Percentiles rank a stretch among this genome's conserved stretches.
These are phyloP conservation scores for Letharia lupina DNA, from an alignment of 495 filamentous ascomycete species.

Conservation along the genomic window DNA sequence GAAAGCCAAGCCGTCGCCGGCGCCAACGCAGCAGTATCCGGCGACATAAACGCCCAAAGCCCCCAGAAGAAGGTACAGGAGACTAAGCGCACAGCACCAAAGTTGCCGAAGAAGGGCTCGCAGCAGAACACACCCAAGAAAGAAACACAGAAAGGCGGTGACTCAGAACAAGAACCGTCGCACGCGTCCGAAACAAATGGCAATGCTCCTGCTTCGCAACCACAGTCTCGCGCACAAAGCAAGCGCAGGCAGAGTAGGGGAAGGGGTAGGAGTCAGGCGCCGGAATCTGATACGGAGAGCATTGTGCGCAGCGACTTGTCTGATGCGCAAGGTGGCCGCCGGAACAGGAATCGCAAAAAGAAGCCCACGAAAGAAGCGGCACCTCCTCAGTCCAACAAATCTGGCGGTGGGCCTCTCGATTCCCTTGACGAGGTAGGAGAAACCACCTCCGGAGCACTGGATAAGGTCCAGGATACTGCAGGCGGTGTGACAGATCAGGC, in stretches of 20 bases:
- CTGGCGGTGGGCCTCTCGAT: constrained; percentile 39
- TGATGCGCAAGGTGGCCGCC: constrained; percentile 17
- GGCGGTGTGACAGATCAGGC: constrained; percentile 48
- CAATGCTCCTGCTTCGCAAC: constrained; percentile 8
- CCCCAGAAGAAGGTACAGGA: constrained; percentile 25
- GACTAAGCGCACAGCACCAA: constrained; percentile 24
- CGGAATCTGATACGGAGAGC: constrained; percentile 23
- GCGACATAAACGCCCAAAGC: constrained; percentile 19
- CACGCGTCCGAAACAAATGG: constrained; percentile 1
- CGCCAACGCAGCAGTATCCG: constrained; percentile 24
- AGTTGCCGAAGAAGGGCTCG: constrained; percentile 22
- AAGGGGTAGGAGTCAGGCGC: constrained; percentile 21
- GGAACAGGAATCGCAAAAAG: constrained; percentile 33
- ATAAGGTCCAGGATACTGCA: constrained; percentile 56
- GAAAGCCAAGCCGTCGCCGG: constrained; percentile 25
- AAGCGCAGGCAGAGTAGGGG: constrained; percentile 23
- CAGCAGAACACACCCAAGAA: constrained; percentile 21
- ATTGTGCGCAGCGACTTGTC: constrained; percentile 20
- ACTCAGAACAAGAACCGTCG: constrained; percentile 11
- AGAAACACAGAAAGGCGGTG: constrained; percentile 16
- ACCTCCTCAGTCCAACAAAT: constrained; percentile 30
- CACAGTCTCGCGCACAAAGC: constrained; percentile 11
- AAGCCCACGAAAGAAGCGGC: constrained; percentile 32
- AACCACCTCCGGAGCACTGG: constrained; percentile 34
- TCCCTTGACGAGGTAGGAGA: constrained; percentile 52